Conservation (phyloP, 768 basidiomycete species). For the Pisolithus albus region DNA sequence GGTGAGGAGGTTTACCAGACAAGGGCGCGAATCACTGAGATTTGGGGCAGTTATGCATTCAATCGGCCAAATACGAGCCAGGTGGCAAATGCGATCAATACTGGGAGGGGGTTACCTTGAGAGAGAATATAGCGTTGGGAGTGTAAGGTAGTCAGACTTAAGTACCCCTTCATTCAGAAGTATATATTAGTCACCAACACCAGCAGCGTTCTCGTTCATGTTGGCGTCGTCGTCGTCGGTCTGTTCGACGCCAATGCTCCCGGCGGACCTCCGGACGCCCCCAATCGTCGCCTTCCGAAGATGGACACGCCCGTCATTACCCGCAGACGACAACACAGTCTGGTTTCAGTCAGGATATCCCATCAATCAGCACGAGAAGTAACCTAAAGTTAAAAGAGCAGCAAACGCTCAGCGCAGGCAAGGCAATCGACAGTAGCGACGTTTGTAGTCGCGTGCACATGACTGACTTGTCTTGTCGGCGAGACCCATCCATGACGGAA, state of each 20-base stretch:
- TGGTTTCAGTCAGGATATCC: slow-evolving; percentile 18
- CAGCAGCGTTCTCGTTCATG: slow-evolving; percentile 35
- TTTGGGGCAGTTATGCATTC: slow-evolving; percentile 53
- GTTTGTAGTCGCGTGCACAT: too few species aligned
- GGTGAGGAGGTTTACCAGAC: slow-evolving; percentile 30
- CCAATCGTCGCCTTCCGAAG: slow-evolving; percentile 82
- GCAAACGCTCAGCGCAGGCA: too few species aligned
- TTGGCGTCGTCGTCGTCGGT: slow-evolving; percentile 44
- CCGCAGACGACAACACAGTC: slow-evolving; percentile 80
- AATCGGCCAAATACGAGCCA: slow-evolving; percentile 75
- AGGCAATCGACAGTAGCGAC: too few species aligned
- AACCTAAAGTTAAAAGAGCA: too few species aligned
- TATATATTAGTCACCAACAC: slow-evolving; percentile 26
- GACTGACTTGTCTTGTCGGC: too few species aligned
- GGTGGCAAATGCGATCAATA: slow-evolving; percentile 69
- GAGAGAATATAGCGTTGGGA: neutral
- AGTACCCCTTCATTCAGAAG: too few species aligned
- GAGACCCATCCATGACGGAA: too few species aligned
- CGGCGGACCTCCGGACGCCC: slow-evolving; percentile 79
- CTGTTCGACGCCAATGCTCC: slow-evolving; percentile 77
- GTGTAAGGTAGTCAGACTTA: too few species aligned
- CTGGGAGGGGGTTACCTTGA: slow-evolving; percentile 58
- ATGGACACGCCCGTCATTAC: slow-evolving; percentile 76
- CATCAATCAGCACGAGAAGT: slow-evolving; percentile 5
- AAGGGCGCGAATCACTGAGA: neutral